A percentile compares a stretch with the other conserved stretches of the same genome.
Evolutionary conservation across 2,329 filamentous ascomycete species (phyloP).

Genomic region (Ascosphaera apis): DNA sequence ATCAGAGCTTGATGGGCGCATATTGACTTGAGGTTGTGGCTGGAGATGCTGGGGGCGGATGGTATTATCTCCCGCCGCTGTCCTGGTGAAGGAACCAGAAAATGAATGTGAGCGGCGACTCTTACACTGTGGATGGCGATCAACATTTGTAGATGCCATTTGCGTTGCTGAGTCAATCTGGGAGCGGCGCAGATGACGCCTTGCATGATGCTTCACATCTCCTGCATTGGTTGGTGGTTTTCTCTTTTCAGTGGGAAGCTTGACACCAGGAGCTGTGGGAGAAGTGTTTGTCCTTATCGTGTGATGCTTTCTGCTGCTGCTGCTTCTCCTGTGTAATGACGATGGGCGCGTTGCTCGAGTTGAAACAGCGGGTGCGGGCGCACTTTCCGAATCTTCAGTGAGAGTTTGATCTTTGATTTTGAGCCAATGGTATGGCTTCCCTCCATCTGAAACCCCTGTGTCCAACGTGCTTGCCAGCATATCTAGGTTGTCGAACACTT

Average conservation of each 20-base stretch:
- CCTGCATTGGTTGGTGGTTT: conserved; percentile 9
- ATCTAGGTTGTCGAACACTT: too few species aligned
- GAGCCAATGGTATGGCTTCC: too few species aligned
- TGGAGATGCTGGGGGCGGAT: conserved; percentile 19
- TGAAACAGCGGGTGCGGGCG: conserved; percentile 45
- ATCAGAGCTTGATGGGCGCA: conserved; percentile 51
- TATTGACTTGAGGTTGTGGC: conserved; percentile 32
- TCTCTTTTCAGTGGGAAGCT: too few species aligned
- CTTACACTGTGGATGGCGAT: conserved; percentile 5
- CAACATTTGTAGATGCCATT: too few species aligned
- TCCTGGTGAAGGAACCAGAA: conserved; percentile 15
- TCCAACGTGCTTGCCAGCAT: too few species aligned
- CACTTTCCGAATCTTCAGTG: conserved; percentile 33
- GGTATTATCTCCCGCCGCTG: too few species aligned
- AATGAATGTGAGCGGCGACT: conserved; percentile 15
- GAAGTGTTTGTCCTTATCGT: conserved; percentile 8
- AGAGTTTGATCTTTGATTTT: too few species aligned
- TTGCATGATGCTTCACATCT: too few species aligned
- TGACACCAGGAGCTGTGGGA: too few species aligned
- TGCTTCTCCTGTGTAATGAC: conserved; percentile 1
- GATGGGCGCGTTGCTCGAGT: conserved; percentile 28
- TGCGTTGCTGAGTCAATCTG: too few species aligned
- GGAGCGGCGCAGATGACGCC: too few species aligned
- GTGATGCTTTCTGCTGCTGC: background rate
- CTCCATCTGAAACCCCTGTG: too few species aligned